Percentiles rank a stretch among this genome's conserved stretches.
Conservation (phyloP, 2,329 filamentous ascomycete genomes). For the Berkeleyomyces rouxiae region DNA sequence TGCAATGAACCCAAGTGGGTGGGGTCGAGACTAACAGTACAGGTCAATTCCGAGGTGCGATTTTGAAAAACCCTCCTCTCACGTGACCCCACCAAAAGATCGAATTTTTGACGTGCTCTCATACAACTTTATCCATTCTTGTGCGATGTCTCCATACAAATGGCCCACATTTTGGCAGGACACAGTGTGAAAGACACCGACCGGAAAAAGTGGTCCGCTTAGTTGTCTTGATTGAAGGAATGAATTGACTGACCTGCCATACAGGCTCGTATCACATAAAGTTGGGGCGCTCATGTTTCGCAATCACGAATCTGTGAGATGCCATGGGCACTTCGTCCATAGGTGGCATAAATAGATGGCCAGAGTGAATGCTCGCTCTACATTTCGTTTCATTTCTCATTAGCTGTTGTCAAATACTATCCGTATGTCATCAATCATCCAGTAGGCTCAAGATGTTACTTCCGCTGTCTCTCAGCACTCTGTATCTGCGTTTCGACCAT, state of each 20-base stretch:
- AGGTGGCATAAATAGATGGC: no score
- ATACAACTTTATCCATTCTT: constrained; percentile 4
- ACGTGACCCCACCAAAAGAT: constrained; percentile 13
- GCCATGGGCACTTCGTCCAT: no score
- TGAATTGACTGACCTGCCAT: background rate
- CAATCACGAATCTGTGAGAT: no score
- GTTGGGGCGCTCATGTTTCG: no score
- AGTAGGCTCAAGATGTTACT: background rate
- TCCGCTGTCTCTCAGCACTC: constrained; percentile 4
- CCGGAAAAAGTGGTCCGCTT: no score
- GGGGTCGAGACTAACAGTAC: constrained; percentile 13
- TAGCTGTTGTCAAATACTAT: no score
- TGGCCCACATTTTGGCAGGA: background rate
- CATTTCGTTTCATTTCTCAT: no score
- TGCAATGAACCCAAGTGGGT: constrained; percentile 13
- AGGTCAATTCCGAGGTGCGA: constrained; percentile 12
- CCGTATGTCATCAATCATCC: no score
- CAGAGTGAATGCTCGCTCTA: no score
- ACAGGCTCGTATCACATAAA: background rate
- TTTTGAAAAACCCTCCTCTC: constrained; percentile 12
- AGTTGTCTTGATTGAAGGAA: background rate
- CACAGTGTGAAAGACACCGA: background rate
- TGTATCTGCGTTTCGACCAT: constrained; percentile 13
- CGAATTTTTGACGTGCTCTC: background rate
- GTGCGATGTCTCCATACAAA: background rate